Conservation (phyloP, 2,329 filamentous ascomycete genomes). For the Exophiala viscosa region DNA sequence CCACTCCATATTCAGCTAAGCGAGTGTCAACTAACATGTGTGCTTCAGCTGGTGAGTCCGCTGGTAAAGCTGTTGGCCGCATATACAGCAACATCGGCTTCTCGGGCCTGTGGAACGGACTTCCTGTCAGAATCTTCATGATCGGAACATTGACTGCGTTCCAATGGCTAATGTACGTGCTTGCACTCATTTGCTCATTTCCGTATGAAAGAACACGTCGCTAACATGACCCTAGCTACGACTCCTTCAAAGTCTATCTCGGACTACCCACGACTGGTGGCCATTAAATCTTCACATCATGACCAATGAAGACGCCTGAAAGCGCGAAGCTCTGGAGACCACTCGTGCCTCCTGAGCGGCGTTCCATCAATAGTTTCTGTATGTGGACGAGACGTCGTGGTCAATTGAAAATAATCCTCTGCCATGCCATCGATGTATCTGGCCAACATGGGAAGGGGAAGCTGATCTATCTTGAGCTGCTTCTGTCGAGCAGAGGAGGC, state of each 20-base stretch:
- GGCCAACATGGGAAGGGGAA: no score
- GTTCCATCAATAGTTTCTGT: no score
- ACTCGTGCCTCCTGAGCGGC: no score
- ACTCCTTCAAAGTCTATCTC: conserved; percentile 88
- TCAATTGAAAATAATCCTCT: no score
- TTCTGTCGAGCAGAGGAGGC: no score
- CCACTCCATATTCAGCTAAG: not conserved
- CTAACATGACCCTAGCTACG: conserved; percentile 49
- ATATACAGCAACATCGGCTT: conserved; percentile 90
- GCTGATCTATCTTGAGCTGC: no score
- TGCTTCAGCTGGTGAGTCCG: conserved; percentile 65
- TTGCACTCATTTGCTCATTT: not conserved
- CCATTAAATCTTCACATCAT: conserved; percentile 39
- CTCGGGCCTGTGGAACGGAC: conserved; percentile 82
- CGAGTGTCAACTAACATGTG: not conserved
- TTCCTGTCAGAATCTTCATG: conserved; percentile 86
- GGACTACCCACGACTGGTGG: conserved; percentile 77
- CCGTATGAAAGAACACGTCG: not conserved
- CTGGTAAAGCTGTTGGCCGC: conserved; percentile 68
- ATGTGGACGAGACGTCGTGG: no score
- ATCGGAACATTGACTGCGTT: conserved; percentile 60
- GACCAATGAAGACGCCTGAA: no score
- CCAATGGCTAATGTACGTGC: conserved; percentile 25
- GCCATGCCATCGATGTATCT: no score
- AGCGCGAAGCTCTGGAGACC: no score